A percentile compares a stretch with the other conserved stretches of the same genome.
These are phyloP conservation scores for Picocystis salinarum DNA, from an alignment of 139 green algal genomes.

Conservation along the genomic window DNA sequence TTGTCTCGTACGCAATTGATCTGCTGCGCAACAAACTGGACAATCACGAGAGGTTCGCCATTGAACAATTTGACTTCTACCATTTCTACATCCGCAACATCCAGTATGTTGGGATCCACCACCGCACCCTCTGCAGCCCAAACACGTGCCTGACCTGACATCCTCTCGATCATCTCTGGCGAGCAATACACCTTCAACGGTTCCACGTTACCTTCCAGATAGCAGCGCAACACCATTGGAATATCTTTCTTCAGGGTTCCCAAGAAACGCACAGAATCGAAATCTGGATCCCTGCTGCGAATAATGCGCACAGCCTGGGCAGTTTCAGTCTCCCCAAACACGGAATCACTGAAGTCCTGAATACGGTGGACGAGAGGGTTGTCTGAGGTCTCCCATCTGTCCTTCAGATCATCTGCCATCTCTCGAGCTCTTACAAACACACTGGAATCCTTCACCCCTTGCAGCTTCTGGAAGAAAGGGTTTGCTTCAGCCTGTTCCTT, in stretches of 20 bases:
- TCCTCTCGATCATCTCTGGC: conserved; percentile 62
- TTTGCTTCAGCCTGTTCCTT: conserved; percentile 3
- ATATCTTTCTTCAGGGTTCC: conserved; percentile 5
- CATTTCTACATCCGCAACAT: conserved; percentile 70
- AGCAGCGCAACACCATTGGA: conserved; percentile 21
- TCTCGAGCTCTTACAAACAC: conserved; percentile 17
- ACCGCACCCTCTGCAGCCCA: conserved; percentile 12
- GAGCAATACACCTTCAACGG: conserved; percentile 49
- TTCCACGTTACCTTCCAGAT: conserved; percentile 32
- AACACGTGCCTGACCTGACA: conserved; percentile 24
- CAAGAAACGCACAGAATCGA: conserved; percentile 60
- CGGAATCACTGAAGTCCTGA: conserved; percentile 26
- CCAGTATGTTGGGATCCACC: conserved; percentile 76
- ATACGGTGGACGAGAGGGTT: conserved; percentile 76
- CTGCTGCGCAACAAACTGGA: conserved; percentile 23
- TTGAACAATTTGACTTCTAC: conserved; percentile 64
- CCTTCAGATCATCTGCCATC: conserved; percentile 55
- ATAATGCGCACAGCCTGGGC: conserved; percentile 65
- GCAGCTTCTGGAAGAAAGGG: conserved; percentile 8
- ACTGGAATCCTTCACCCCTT: conserved; percentile 5
- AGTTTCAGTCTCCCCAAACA: conserved; percentile 20
- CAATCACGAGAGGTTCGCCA: conserved; percentile 65
- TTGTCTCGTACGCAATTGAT: conserved; percentile 54
- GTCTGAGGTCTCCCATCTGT: conserved; percentile 83
- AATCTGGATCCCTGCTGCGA: conserved; percentile 44